phyloP scores from a whole-genome alignment of 129 eudicot species.

The Chrysanthemum lavandulifolium region DNA sequence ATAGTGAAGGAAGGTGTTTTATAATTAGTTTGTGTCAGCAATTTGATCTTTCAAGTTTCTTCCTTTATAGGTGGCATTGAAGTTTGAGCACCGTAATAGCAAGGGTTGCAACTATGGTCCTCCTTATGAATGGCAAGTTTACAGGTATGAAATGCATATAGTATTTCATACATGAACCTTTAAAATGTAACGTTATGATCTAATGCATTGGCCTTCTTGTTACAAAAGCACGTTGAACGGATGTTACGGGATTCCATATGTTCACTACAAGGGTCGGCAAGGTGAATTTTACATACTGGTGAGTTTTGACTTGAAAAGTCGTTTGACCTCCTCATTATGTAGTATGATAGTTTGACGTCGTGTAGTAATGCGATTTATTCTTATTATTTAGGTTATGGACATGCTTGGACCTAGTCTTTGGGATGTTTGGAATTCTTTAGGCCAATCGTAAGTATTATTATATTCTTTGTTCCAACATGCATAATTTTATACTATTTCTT shows the following conservation, averaged over 20 bases:
- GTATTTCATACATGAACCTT: slow-evolving; percentile 1
- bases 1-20: slow-evolving; percentile 4
- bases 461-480: background rate
- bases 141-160: slow-evolving; percentile 53
- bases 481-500: slow-evolving; percentile 2
- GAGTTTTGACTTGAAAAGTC: slow-evolving; percentile 30
- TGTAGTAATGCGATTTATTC: slow-evolving; percentile 13
- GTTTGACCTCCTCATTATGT: slow-evolving; percentile 7
- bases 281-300: slow-evolving; percentile 98
- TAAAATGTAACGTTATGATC: slow-evolving; percentile 12
- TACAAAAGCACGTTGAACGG: slow-evolving; percentile 69
- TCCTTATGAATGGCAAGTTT: slow-evolving; percentile 99
- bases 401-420: slow-evolving; percentile 99
- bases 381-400: slow-evolving; percentile 82
- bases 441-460: slow-evolving; percentile 84
- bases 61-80: slow-evolving; percentile 70
- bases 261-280: slow-evolving; percentile 96
- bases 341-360: background rate
- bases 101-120: slow-evolving; percentile 99
- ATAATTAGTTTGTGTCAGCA: background rate
- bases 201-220: slow-evolving; percentile 20
- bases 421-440: slow-evolving; percentile 99
- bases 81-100: slow-evolving; percentile 97
- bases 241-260: slow-evolving; percentile 93
- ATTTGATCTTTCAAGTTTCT: slow-evolving; percentile 1